Evolutionary conservation across 441 rosid species (phyloP).

Genomic region (Macaranga tanarius): DNA sequence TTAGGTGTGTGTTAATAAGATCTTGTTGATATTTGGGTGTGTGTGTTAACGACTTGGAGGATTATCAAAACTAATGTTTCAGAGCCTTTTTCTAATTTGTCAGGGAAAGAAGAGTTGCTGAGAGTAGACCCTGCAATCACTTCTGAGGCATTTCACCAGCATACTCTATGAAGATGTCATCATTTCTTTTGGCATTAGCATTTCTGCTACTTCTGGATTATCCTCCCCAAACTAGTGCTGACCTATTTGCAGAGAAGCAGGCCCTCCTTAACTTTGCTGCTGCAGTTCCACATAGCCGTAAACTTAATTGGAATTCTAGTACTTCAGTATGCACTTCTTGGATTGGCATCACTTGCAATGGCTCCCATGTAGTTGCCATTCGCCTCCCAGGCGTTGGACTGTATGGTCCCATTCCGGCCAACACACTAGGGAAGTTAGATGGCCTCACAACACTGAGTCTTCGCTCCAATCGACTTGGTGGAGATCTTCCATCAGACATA

Average conservation of each 20-base stretch:
- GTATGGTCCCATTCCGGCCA: slow-evolving; percentile 65
- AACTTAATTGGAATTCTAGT: slow-evolving; percentile 65
- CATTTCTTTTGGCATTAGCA: slow-evolving; percentile 29
- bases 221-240: slow-evolving; percentile 40
- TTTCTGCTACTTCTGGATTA: slow-evolving; percentile 36
- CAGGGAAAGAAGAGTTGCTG: slow-evolving; percentile 30
- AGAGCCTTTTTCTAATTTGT: slow-evolving; percentile 1
- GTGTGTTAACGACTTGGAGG: background rate
- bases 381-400: slow-evolving; percentile 82
- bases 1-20: no score
- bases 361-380: slow-evolving; percentile 54
- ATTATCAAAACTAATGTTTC: background rate
- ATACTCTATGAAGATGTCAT: slow-evolving; percentile 38
- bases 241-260: slow-evolving; percentile 56
- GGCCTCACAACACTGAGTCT: slow-evolving; percentile 60
- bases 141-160: slow-evolving; percentile 9
- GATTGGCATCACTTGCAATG: slow-evolving; percentile 75
- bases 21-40: no score
- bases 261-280: slow-evolving; percentile 76
- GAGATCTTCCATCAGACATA: slow-evolving; percentile 64
- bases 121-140: slow-evolving; percentile 6
- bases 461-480: slow-evolving; percentile 62
- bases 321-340: slow-evolving; percentile 60
- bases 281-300: slow-evolving; percentile 50
- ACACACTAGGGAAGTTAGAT: slow-evolving; percentile 65